Evolutionary conservation across 371 early-diverging fungal species (phyloP).

Genomic region (Mucor irregularis): DNA sequence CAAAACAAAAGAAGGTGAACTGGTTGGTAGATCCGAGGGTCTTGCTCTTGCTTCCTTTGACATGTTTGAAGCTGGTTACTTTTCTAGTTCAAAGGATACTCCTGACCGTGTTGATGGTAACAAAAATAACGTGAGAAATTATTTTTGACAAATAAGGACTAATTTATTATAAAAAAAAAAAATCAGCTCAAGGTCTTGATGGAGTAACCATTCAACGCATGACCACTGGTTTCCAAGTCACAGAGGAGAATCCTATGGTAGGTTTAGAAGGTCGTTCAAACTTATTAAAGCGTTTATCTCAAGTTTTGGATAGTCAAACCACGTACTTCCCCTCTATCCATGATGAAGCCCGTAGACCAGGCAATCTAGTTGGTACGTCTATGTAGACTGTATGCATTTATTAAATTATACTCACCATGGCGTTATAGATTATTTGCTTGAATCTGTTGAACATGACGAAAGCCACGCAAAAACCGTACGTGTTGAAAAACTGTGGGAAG

Average conservation of each 20-base stretch:
- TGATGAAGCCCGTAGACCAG: constrained; percentile 66
- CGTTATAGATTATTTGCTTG: constrained; percentile 47
- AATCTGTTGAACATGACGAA: constrained; percentile 9
- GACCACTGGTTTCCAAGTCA: constrained; percentile 78
- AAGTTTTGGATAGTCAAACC: constrained; percentile 51
- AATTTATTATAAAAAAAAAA: background rate
- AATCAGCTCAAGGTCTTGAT: constrained; percentile 57
- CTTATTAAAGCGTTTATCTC: constrained; percentile 71
- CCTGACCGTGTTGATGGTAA: constrained; percentile 77
- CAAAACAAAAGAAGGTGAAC: constrained; percentile 35
- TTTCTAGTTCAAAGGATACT: constrained; percentile 56
- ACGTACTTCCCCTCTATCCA: constrained; percentile 59
- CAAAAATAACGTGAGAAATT: constrained; percentile 2
- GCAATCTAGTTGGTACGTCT: constrained; percentile 72
- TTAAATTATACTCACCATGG: background rate
- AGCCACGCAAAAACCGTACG: constrained; percentile 12
- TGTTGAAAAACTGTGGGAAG: constrained; percentile 66
- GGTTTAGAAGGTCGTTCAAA: constrained; percentile 80
- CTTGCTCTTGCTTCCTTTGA: constrained; percentile 85
- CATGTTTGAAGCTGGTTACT: constrained; percentile 83
- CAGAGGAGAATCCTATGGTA: constrained; percentile 75
- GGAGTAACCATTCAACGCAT: constrained; percentile 63
- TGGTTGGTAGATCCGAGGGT: constrained; percentile 81
- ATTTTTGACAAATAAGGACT: constrained; percentile 3
- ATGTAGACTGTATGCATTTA: no score